Evolutionary conservation across 179 eudicot species (phyloP), one percentile per base, ranked within the genome.

Genomic region (Pouteria campechiana): DNA sequence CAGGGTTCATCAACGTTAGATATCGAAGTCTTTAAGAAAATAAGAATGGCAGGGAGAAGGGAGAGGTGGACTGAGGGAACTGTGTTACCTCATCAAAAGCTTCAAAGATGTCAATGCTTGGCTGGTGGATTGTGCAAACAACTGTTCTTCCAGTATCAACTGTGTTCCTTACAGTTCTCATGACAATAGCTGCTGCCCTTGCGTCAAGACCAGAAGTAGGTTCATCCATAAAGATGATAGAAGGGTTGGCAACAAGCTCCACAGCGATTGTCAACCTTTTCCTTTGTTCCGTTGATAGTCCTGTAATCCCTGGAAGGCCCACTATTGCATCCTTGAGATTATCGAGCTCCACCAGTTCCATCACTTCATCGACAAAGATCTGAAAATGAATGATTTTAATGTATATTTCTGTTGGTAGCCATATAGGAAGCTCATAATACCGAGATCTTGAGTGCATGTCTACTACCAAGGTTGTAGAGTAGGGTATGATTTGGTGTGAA

Each of bases 201-300:
- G 98, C 98, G 65, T 90, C 98, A 23, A 90, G 83, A 25, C 98
- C 96, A 6, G 98, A 81, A 43, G 98, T 90, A 4, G 98, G 96
- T 56, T 90, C 98, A 29, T 90, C 98, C 98, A 90, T 90, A 62
- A 90, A 90, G 12, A 90, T 86, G 47, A 90, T 81, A 3, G 98
- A 90, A 5, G 98, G 95, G 37, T 90, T 90, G 3, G 98, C 98
- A 42, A 90, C 95, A 15, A 90, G 78, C 44, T 86, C 98, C 2
- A 90, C 98, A 3, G 98, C 98, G 29, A 90, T 86, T 17, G 95
- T 90, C 37, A 90, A 52, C 45, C 98, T 64, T 55, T 90, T 90
- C 50, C 98, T 74, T 48, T 90, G 98, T 55, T 86, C 98, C 10
- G 95, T 90, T 25, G 98, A 90, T 49, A 90, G 56, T 4, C 98